Conservation (phyloP, 2,329 filamentous ascomycete genomes). For the Fusarium clavum region DNA sequence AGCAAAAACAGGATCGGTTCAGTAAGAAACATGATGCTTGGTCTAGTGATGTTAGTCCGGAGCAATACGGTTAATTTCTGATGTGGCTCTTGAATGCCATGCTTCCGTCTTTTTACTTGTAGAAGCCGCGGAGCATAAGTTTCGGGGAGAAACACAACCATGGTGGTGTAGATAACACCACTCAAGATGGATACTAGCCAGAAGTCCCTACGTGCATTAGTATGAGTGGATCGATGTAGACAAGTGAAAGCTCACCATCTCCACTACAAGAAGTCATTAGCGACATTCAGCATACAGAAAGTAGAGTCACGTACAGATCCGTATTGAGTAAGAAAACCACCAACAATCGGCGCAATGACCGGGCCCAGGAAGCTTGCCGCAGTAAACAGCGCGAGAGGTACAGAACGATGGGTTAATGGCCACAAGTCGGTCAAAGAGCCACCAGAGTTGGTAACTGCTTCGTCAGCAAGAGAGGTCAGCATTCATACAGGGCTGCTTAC, state of each 20-base stretch:
- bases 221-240: rapidly evolving
- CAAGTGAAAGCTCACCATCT: neutral
- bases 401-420: neutral
- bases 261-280: neutral
- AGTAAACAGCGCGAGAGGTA: neutral
- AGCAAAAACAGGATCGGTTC: neutral
- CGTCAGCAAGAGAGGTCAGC: neutral
- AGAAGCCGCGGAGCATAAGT: neutral
- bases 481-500: neutral
- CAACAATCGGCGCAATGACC: neutral
- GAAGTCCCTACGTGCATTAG: neutral
- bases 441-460: neutral
- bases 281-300: rapidly evolving
- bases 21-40: neutral
- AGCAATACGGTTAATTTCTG: rapidly evolving
- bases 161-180: rapidly evolving
- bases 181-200: neutral
- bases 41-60: neutral
- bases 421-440: neutral
- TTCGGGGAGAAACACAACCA: rapidly evolving
- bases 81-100: neutral
- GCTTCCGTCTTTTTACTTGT: neutral
- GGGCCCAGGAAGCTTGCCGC: neutral
- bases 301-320: neutral
- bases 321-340: rapidly evolving